Conservation (phyloP, 176 grass and related monocot species). For the Alloteropsis semialata region DNA sequence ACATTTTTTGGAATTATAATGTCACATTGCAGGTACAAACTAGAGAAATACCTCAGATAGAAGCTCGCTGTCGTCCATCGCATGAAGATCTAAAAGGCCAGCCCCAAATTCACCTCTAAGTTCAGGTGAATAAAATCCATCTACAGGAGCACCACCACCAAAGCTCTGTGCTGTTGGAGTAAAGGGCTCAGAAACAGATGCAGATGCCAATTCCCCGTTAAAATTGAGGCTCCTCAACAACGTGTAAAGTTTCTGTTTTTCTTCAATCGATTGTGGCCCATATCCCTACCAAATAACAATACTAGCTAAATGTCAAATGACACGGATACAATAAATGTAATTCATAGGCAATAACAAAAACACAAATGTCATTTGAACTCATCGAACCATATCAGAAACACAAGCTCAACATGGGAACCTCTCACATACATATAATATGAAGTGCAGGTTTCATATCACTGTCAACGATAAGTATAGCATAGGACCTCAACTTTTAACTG, state of each 20-base stretch:
- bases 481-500: background rate
- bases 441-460: background rate
- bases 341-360: background rate
- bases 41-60: constrained; percentile 74
- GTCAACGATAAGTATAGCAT: background rate
- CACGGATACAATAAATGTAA: background rate
- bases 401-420: background rate
- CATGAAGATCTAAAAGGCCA: constrained; percentile 96
- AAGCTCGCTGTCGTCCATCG: constrained; percentile 93
- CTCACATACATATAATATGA: background rate
- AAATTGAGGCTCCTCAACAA: constrained; percentile 91
- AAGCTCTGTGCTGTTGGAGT: constrained; percentile 62
- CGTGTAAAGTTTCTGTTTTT: constrained; percentile 86
- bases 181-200: constrained; percentile 60
- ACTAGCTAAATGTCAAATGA: background rate
- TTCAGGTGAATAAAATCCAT: constrained; percentile 92
- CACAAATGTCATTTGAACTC: background rate
- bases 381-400: background rate
- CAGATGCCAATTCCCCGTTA: constrained; percentile 58
- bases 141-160: constrained; percentile 43
- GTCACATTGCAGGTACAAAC: background rate
- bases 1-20: background rate
- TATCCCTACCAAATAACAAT: constrained; percentile 72
- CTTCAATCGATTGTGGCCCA: constrained; percentile 88
- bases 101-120: constrained; percentile 97